Evolutionary conservation across 805 yeast genomes (phyloP), one percentile per base, ranked within the genome.

Genomic region (Cyberlindnera euphorbiiphila): DNA sequence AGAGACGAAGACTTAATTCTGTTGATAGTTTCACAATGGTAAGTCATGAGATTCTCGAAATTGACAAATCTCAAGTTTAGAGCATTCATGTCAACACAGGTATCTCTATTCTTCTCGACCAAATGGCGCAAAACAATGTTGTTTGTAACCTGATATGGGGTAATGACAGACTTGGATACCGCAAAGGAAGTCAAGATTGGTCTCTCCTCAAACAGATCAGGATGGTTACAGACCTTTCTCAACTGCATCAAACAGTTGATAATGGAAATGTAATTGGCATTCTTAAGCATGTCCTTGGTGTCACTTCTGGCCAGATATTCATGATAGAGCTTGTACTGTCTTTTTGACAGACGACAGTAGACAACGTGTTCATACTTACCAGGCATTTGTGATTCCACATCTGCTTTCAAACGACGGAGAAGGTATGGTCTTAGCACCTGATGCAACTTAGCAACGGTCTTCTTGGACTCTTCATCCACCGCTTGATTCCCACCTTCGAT

Each of bases 311-410:
- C 84, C 95, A 93, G 86, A 56, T 93, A 93, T 60, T 93, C 99
- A 59, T 93, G 98, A 53, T 93, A 93, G 38, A 93, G 62, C 53
- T 76, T 85, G 43, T 98, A 66, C 58, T 93, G 99, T 47, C 99
- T 74, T 52, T 93, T 88, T 2, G 97, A 88, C 30, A 93, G 65
- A 19, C 95, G 75, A 65, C 98, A 94, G 57, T 85, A 86, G 6
- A 93, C 80, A 41, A 93, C 81, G 59, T 93, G 99, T 59, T 93
- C 99, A 59, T 88, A 85, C 56, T 93, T 93, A 0, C 85, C 96
- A 1, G 99, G 99, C 98, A 93, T 93, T 61, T 93, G 98, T 55
- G 91, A 88, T 53, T 93, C 99, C 11, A 93, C 99, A 61, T 93
- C 99, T 15, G 85, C 87, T 58, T 93, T 93, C 55, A 93, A 72